Evolutionary conservation across 192 early-diverging fungal species (phyloP).

Genomic region (Chytriomyces hyalinus): DNA sequence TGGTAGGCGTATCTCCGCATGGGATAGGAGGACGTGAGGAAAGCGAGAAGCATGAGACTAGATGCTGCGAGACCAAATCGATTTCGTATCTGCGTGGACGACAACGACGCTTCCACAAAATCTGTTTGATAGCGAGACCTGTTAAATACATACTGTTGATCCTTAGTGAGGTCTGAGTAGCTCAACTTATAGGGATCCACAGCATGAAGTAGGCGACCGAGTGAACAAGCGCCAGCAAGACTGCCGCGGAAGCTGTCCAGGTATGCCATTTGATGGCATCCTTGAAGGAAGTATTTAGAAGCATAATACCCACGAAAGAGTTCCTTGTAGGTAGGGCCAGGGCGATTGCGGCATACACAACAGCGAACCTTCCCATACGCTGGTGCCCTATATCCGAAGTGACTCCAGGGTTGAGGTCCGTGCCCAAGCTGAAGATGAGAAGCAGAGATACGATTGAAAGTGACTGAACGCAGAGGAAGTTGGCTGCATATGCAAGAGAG

Average conservation of each 20-base stretch:
- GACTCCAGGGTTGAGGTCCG: not conserved
- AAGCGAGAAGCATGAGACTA: conserved; percentile 48
- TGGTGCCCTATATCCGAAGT: conserved; percentile 23
- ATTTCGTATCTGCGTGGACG: not conserved
- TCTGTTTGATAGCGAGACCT: not conserved
- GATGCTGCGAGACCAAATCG: conserved; percentile 55
- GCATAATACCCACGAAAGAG: not conserved
- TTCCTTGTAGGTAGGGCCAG: not conserved
- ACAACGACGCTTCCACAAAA: not conserved
- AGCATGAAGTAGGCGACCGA: not conserved
- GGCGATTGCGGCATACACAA: not conserved
- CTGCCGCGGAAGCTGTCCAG: conserved; percentile 1
- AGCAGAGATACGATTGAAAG: not conserved
- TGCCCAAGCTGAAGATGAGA: not conserved
- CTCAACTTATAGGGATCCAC: not conserved
- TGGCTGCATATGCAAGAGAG: no score
- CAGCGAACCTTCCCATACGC: conserved; percentile 2
- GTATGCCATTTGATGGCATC: conserved; percentile 4
- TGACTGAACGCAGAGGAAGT: not conserved
- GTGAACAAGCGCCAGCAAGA: not conserved
- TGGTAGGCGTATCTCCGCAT: conserved; percentile 53
- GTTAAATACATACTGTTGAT: not conserved
- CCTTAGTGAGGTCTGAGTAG: not conserved
- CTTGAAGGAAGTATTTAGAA: not conserved
- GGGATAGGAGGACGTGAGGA: conserved; percentile 53